Evolutionary conservation across 495 filamentous ascomycete species (phyloP), one percentile per base, ranked within the genome.

Genomic region (Trichoderma gamsii): DNA sequence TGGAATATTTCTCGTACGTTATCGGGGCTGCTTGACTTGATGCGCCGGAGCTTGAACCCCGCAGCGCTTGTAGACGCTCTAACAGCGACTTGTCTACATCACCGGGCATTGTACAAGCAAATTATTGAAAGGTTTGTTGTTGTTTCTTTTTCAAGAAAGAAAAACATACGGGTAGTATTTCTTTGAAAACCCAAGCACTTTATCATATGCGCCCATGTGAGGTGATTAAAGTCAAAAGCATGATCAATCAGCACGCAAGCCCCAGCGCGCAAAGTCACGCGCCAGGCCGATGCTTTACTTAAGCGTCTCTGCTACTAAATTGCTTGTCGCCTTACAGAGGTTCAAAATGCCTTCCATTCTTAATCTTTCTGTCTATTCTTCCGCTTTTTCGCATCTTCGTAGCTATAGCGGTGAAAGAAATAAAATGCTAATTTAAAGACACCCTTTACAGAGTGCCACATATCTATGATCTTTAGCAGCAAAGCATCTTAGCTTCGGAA

Each of bases 1-100:
- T 27, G 18, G 11, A 7, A 25, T 41, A 65, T 43, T 6, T 38
- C 35, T 38, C 35, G 21, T 65, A 65, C 63, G 43, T 41, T 41
- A 44, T 32, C 12, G 63, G 63, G 8, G 63, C 63, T 65, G 63
- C 35, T 44, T 35, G 63, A 23, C 29, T 35, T 23, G 41, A 27
- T 61, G 56, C 6, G 56, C 27, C 27, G 11, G 56, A 61, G 27
- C 27, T 66, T 32, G 65, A 49, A n/a, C 65, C 65, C 27, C 65
- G 65, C 41, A 66, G 43, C n/a, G 65, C 41, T 44, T 66, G 65
- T 15, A 66, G 65, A 4, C 65, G 65, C 12, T 66, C 65, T 43
- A 66, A 29, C 16, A 66, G 65, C 41, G 65, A 66, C 12, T 51
- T 66, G 44, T 66, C 65, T 18, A 66, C 27, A 25, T 66, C 44